Conservation (phyloP, 192 early-diverging fungal species). For the Obelidium mucronatum region DNA sequence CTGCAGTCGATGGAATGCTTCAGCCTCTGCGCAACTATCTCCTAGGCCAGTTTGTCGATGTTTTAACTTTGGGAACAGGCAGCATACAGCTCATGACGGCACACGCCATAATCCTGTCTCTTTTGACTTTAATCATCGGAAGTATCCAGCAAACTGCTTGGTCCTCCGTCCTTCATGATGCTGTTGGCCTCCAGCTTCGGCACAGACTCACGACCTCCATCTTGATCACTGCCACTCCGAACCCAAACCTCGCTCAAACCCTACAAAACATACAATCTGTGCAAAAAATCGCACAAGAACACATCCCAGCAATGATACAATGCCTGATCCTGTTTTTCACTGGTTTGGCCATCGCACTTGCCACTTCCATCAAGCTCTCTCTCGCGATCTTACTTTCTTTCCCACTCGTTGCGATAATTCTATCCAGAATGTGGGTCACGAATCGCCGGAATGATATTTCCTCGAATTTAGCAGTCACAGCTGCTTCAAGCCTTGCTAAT, state of each 20-base stretch:
- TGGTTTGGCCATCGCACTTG: background rate
- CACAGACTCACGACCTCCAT: background rate
- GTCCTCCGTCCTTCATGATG: background rate
- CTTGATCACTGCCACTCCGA: background rate
- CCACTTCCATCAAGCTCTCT: background rate
- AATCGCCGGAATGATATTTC: background rate
- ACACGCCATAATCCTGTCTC: background rate
- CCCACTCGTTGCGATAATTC: background rate
- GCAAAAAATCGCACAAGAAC: background rate
- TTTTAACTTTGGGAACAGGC: too few species aligned
- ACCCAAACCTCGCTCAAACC: background rate
- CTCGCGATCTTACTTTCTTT: slow-evolving; percentile 5
- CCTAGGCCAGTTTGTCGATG: background rate
- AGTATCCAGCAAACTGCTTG: background rate
- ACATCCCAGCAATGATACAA: background rate
- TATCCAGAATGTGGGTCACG: slow-evolving; percentile 7
- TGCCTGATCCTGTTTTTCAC: background rate
- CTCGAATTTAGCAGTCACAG: background rate
- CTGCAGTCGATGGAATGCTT: background rate
- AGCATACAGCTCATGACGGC: background rate
- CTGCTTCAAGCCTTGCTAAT: background rate
- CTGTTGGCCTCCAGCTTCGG: background rate
- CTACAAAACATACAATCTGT: background rate
- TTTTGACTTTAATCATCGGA: background rate
- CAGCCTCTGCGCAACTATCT: background rate